Evolutionary conservation across 1,139 yeast genomes (phyloP), one percentile per base, ranked within the genome.

Genomic region (Yamadazyma diospyri): DNA sequence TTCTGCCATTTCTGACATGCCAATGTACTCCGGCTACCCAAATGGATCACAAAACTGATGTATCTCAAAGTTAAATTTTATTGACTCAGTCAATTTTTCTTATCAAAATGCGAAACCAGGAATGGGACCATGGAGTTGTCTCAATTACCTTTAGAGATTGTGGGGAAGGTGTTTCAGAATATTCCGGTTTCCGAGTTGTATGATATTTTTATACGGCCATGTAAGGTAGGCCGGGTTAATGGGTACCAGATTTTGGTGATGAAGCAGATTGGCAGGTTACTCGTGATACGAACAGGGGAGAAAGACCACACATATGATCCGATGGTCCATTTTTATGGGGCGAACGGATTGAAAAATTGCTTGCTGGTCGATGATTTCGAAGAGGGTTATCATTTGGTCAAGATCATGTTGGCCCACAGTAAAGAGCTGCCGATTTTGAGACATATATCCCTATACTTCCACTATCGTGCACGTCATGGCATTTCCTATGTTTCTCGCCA

Each of bases 381-480:
- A 8, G 25, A 30, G 4, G 54, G 47, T 1, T 48, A 44, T 25
- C 8, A 20, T 4, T 15, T 28, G 9, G 11, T 50, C 13, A 41
- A 42, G 24, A 33, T 32, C 21, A 32, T 49, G 33, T 37, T 47
- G 24, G 34, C 12, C 12, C 19, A 15, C 18, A 13, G 28, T 4
- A 22, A n/a, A 18, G 16, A n/a, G 18, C 32, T 7, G 17, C 37
- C 44, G 13, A 37, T 51, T 18, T 50, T 57, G 2, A 29, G 20
- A 7, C 50, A 48, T 24, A 35, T 53, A 4, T 42, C 43, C 4
- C 18, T 51, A 12, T 24, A 38, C 11, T 43, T 48, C 27, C 25
- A 33, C 13, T 35, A 27, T 22, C 19, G 12, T 3, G 16, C 23
- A 2, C 12, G 15, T 7, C 6, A 21, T 14, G 15, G 12, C 12